phyloP scores from a whole-genome alignment of 257 asterid species.

The Jaltomata sinuosa region DNA sequence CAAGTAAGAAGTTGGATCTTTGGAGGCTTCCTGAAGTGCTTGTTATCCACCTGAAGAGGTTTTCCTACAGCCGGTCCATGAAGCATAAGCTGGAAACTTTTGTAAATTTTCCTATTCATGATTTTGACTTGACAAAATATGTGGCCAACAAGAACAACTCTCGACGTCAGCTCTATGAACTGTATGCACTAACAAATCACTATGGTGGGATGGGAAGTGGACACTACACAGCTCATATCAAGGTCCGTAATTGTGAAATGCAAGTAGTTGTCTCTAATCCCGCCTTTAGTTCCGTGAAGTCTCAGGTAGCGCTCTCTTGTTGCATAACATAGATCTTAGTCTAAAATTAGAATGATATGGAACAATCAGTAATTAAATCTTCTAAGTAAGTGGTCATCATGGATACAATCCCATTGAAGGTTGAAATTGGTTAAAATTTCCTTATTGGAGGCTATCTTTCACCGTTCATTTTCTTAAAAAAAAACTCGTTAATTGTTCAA shows the following conservation, averaged over 20 bases:
- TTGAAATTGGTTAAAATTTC: neutral
- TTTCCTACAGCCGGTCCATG: constrained; percentile 94
- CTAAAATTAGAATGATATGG: neutral
- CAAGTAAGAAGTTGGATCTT: constrained; percentile 94
- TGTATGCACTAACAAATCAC: constrained; percentile 92
- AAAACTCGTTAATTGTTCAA: neutral
- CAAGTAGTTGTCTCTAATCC: neutral
- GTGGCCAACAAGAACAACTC: constrained; percentile 91
- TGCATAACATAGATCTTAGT: neutral
- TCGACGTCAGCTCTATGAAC: constrained; percentile 77
- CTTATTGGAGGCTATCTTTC: neutral
- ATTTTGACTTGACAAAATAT: constrained; percentile 82
- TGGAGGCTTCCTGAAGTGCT: constrained; percentile 99
- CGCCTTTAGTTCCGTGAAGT: neutral
- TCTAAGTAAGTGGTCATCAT: neutral
- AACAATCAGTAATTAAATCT: neutral
- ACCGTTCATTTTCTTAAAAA: neutral
- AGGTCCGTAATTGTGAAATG: constrained; percentile 37
- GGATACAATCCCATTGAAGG: neutral
- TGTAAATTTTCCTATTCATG: constrained; percentile 91
- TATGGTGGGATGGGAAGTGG: constrained; percentile 99
- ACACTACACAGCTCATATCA: constrained; percentile 90
- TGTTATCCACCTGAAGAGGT: constrained; percentile 93
- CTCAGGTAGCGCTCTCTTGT: neutral
- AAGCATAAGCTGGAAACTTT: constrained; percentile 97